Percentiles rank a stretch among this genome's conserved stretches.
These are phyloP conservation scores for Coemansia sp. DNA, from an alignment of 192 early-diverging fungal species.

Conservation along the genomic window DNA sequence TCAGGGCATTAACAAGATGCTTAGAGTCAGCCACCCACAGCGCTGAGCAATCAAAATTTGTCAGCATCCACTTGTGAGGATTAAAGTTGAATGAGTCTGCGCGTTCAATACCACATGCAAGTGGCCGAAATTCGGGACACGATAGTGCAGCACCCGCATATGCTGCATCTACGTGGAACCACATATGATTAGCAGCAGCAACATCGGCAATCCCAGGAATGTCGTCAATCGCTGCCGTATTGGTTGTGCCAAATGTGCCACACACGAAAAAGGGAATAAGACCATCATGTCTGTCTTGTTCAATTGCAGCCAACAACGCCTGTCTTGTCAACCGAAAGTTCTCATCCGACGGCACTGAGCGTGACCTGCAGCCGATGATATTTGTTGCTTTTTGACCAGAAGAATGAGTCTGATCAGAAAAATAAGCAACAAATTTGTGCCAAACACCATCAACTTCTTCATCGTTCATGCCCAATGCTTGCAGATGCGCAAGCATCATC, in stretches of 20 bases:
- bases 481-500: conserved; percentile 38
- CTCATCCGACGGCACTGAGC: conserved; percentile 41
- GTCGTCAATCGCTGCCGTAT: conserved; percentile 58
- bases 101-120: conserved; percentile 51
- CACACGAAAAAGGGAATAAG: conserved; percentile 65
- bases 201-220: conserved; percentile 57
- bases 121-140: conserved; percentile 60
- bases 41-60: conserved; percentile 66
- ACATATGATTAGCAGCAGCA: conserved; percentile 45
- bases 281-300: conserved; percentile 51
- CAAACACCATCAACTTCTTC: conserved; percentile 23
- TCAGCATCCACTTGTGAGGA: conserved; percentile 65
- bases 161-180: conserved; percentile 68
- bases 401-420: conserved; percentile 64
- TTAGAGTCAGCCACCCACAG: conserved; percentile 57
- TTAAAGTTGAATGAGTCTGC: conserved; percentile 65
- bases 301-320: conserved; percentile 52
- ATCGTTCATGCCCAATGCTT: conserved; percentile 22
- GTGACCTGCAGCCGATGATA: conserved; percentile 36
- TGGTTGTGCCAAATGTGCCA: conserved; percentile 66
- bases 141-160: conserved; percentile 60
- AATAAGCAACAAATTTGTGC: conserved; percentile 59
- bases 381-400: conserved; percentile 58
- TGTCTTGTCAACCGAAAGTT: conserved; percentile 40
- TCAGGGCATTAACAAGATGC: conserved; percentile 55